A percentile compares a stretch with the other conserved stretches of the same genome.
These are phyloP conservation scores for Paramecium primaurelia DNA, from an alignment of 73 alveolate genomes.

Conservation along the genomic window DNA sequence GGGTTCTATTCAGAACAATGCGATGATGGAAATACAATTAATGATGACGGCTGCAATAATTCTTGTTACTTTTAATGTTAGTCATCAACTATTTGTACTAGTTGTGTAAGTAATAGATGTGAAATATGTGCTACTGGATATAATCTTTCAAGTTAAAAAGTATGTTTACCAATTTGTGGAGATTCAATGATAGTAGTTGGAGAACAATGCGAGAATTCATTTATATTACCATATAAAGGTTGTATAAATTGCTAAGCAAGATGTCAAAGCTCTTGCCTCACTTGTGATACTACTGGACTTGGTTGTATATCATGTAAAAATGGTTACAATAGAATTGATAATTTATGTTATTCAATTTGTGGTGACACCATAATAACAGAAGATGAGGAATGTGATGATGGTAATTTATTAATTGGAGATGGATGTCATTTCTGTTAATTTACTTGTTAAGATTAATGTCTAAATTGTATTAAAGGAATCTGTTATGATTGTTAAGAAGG, in stretches of 20 bases:
- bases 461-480: neutral
- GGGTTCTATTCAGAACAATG: neutral
- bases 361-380: neutral
- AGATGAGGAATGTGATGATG: conserved; percentile 16
- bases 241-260: neutral
- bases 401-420: neutral
- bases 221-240: neutral
- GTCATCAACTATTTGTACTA: neutral
- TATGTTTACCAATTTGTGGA: neutral
- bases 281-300: neutral
- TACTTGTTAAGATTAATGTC: neutral
- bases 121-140: neutral
- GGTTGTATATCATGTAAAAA: neutral
- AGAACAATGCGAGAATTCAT: neutral
- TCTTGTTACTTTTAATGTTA: neutral
- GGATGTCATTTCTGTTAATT: neutral
- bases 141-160: neutral
- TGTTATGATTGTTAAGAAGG: neutral
- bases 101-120: neutral
- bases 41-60: neutral
- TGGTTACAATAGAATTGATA: neutral
- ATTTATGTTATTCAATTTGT: neutral
- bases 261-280: neutral
- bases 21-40: conserved; percentile 7
- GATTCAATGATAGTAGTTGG: neutral